A percentile compares a stretch with the other conserved stretches of the same genome.
Evolutionary conservation across 768 basidiomycete genomes (phyloP).

Genomic region (Pulveroboletus frians): DNA sequence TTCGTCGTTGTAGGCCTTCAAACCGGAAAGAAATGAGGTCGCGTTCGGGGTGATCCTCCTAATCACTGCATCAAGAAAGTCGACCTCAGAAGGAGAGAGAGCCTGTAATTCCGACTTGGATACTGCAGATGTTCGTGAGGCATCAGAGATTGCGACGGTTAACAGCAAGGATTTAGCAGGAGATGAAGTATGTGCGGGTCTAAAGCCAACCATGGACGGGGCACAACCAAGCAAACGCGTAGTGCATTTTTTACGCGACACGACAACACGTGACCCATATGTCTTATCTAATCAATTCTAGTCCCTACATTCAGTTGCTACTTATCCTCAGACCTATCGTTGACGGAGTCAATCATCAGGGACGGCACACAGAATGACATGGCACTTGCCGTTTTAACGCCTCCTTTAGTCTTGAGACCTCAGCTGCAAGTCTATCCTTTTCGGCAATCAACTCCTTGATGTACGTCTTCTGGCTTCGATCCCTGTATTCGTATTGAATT

Average conservation of each 20-base stretch:
- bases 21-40: constrained; percentile 73
- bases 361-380: neutral
- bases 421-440: constrained; percentile 10
- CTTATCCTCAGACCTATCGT: constrained; percentile 5
- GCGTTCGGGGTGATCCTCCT: constrained; percentile 59
- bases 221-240: constrained; percentile 10
- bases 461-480: constrained; percentile 19
- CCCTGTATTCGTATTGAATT: constrained; percentile 19
- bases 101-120: constrained; percentile 46
- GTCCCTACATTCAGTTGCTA: constrained; percentile 7
- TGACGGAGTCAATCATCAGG: neutral
- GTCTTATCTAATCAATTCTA: constrained; percentile 22
- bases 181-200: constrained; percentile 45
- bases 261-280: constrained; percentile 21
- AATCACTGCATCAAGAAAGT: constrained; percentile 72
- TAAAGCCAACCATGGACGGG: constrained; percentile 40
- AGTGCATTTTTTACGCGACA: constrained; percentile 20
- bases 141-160: constrained; percentile 25
- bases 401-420: constrained; percentile 16
- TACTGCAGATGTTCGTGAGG: constrained; percentile 37
- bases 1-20: constrained; percentile 81
- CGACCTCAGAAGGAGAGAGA: constrained; percentile 54
- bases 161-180: constrained; percentile 32
- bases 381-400: constrained; percentile 14
- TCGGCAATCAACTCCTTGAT: constrained; percentile 20